A percentile compares a stretch with the other conserved stretches of the same genome.
These are phyloP conservation scores for Marasmius fiardii DNA, from an alignment of 1,284 basidiomycete species.

Conservation along the genomic window DNA sequence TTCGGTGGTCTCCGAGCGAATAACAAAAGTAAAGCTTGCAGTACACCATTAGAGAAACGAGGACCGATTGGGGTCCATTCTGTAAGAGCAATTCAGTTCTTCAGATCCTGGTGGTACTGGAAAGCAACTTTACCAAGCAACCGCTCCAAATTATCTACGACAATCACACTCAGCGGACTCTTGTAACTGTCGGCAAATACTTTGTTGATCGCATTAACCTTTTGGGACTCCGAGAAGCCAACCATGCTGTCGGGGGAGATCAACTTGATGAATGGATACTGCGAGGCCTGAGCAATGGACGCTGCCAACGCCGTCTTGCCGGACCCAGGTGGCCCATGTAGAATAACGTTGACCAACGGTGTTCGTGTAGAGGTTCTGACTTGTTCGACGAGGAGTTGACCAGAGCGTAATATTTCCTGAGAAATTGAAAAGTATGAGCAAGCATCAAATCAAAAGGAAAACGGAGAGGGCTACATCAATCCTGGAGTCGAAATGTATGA, in stretches of 20 bases:
- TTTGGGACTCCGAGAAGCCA: conserved; percentile 88
- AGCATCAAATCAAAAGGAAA: conserved; percentile 10
- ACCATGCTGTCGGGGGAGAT: conserved; percentile 98
- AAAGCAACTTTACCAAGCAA: conserved; percentile 63
- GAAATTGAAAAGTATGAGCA: conserved; percentile 11
- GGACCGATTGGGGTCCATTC: conserved; percentile 99
- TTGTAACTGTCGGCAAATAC: conserved; percentile 97
- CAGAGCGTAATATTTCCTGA: conserved; percentile 86
- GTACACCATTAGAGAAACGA: conserved; percentile 91
- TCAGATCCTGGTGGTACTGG: not conserved
- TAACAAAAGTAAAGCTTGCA: conserved; percentile 91
- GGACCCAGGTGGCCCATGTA: conserved; percentile 88
- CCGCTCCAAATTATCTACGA: conserved; percentile 94
- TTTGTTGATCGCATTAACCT: conserved; percentile 91
- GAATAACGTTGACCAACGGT: conserved; percentile 86
- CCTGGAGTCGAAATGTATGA: conserved; percentile 82
- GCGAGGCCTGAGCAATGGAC: conserved; percentile 89
- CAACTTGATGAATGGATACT: conserved; percentile 98
- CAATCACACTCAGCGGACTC: conserved; percentile 93
- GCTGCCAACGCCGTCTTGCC: conserved; percentile 97
- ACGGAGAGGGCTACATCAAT: conserved; percentile 61
- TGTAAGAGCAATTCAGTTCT: conserved; percentile 24
- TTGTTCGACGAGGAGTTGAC: conserved; percentile 93
- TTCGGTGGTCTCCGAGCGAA: conserved; percentile 92
- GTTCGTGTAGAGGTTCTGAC: conserved; percentile 90